Conservation (phyloP, 768 basidiomycete species). For the Leucosporidium creatinivorum region DNA sequence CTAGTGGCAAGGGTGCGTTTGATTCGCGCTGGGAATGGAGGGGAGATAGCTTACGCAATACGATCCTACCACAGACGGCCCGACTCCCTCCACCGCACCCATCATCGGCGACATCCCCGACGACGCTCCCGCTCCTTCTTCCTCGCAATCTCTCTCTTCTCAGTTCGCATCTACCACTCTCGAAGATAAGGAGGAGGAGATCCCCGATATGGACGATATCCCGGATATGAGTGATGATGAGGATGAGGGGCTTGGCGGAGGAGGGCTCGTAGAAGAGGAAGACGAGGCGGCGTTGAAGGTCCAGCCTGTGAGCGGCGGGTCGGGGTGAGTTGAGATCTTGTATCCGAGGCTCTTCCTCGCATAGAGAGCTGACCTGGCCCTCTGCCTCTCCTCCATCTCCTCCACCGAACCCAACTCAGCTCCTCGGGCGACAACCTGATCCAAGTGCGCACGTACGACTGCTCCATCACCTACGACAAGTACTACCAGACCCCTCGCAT, state of each 20-base stretch:
- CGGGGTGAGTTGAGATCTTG: not conserved
- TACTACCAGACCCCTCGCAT: constrained; percentile 98
- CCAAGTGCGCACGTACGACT: constrained; percentile 96
- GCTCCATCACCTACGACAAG: constrained; percentile 99
- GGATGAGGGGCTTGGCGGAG: constrained; percentile 26
- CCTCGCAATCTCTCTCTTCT: constrained; percentile 39
- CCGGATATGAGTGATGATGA: constrained; percentile 95
- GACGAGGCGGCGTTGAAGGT: constrained; percentile 63
- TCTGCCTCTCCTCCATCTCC: not conserved
- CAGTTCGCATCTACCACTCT: constrained; percentile 26
- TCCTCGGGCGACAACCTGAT: constrained; percentile 49
- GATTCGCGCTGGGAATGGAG: no score
- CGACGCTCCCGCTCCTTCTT: constrained; percentile 51
- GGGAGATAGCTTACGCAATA: not conserved
- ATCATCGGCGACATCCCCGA: constrained; percentile 82
- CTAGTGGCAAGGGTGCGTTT: constrained; percentile 52
- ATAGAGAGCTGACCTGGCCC: no score
- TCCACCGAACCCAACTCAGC: constrained; percentile 16
- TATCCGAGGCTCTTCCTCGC: no score
- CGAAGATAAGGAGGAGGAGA: constrained; percentile 26
- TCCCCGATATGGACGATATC: constrained; percentile 87
- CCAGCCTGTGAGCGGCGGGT: not conserved
- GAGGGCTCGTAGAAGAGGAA: constrained; percentile 65
- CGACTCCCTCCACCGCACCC: constrained; percentile 38
- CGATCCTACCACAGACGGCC: not conserved